Evolutionary conservation across 2,329 filamentous ascomycete species (phyloP).

Genomic region (Alternaria angustiovoidea): DNA sequence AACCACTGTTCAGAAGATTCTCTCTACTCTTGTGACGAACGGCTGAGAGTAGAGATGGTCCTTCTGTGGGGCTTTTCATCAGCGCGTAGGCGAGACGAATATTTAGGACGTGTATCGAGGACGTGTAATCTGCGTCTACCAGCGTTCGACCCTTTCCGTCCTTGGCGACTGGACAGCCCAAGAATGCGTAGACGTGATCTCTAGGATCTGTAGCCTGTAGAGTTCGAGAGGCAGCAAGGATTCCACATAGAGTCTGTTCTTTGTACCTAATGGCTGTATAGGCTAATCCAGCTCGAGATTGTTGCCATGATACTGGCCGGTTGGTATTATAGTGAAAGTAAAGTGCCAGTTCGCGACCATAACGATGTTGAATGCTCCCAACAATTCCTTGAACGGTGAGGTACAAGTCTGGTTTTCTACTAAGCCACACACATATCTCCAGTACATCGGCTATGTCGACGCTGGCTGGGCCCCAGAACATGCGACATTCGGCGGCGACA

Average conservation of each 20-base stretch:
- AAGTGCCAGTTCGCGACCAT: fast-evolving
- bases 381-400: fast-evolving
- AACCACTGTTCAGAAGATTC: fast-evolving
- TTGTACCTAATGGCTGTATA: fast-evolving
- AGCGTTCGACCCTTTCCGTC: background rate
- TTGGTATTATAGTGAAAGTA: background rate
- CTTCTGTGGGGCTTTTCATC: background rate
- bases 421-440: background rate
- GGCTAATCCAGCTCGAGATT: fast-evolving
- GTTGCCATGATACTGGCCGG: background rate
- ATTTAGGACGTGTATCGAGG: background rate
- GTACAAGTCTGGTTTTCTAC: background rate
- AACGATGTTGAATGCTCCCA: background rate
- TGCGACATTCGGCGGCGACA: background rate
- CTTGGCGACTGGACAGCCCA: background rate
- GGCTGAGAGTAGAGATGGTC: background rate
- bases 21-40: fast-evolving
- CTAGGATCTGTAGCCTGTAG: background rate
- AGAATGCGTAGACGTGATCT: background rate
- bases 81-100: background rate
- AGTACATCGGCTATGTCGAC: background rate
- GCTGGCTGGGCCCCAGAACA: background rate
- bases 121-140: background rate
- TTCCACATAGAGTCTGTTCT: fast-evolving
- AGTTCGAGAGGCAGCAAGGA: background rate